Evolutionary conservation across 2,329 filamentous ascomycete genomes (phyloP), one percentile per base, ranked within the genome.

Genomic region (Drechslerella coelobrocha): DNA sequence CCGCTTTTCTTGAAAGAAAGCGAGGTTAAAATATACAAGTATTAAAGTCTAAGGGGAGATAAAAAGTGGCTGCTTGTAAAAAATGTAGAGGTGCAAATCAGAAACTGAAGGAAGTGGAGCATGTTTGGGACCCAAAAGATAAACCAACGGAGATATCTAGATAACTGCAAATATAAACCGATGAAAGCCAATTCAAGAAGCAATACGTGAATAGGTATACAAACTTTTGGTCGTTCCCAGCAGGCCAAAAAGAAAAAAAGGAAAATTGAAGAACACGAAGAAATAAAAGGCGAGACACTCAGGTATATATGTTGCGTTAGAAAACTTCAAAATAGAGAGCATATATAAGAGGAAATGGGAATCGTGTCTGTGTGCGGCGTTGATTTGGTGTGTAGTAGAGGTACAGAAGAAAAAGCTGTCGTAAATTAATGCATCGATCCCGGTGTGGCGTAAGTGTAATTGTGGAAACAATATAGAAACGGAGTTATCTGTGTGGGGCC

Each of bases 221-320:
- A 69, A 61, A 43, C 53, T 68, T 69, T 69, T 61, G 50, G 57
- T 61, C 52, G 52, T 51, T 41, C 55, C 57, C 51, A 31, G 29
- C 29, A 31, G n/a, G 50, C 63, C 50, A 61, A 68, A 61, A 21
- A 61, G 19, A 23, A 48, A 21, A 24, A 45, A 23, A 21, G 12
- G 54, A 27, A 48, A 26, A 19, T 14, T 31, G 21, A 48, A 48
- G 31, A 21, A 47, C 23, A 41, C 54, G 51, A 61, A 43, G 5
- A 39, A 6, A 27, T n/a, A n/a, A n/a, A n/a, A n/a, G n/a, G n/a
- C n/a, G n/a, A n/a, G n/a, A n/a, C n/a, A n/a, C n/a, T n/a, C n/a
- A 31, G 29, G 29, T 31, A 31, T 31, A 31, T 31, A 12, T 6
- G 29, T 31, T 6, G 29, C 12, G 29, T n/a, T n/a, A n/a, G n/a